phyloP scores from a whole-genome alignment of 805 yeast genomes.

The Ogataea polymorpha region DNA sequence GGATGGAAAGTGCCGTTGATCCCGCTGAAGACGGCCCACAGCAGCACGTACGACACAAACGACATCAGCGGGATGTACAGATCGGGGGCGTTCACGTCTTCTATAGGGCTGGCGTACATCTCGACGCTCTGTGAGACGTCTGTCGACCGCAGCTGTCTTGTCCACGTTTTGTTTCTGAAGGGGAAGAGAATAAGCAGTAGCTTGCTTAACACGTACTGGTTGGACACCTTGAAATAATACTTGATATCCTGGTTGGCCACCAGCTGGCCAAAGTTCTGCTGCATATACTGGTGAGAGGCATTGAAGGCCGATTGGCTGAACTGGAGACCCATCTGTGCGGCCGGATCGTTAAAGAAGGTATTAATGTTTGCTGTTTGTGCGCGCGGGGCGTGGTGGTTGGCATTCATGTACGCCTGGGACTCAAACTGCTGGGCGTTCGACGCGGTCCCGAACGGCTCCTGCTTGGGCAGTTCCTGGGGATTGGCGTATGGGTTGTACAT shows the following conservation, averaged over 20 bases:
- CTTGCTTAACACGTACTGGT: conserved; percentile 77
- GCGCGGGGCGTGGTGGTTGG: conserved; percentile 11
- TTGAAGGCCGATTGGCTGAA: conserved; percentile 82
- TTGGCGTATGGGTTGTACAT: conserved; percentile 48
- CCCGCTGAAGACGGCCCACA: conserved; percentile 84
- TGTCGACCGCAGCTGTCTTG: conserved; percentile 43
- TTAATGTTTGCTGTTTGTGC: conserved; percentile 24
- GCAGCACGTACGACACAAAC: conserved; percentile 76
- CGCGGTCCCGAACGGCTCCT: conserved; percentile 16
- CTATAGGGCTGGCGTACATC: conserved; percentile 68
- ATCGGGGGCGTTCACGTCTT: conserved; percentile 94
- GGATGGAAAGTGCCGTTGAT: conserved; percentile 90
- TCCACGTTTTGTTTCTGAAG: conserved; percentile 81
- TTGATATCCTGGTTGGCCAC: conserved; percentile 59
- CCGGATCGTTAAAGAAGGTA: conserved; percentile 68
- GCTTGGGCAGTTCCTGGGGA: conserved; percentile 17
- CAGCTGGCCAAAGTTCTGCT: conserved; percentile 59
- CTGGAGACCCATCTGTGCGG: conserved; percentile 81
- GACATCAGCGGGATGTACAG: conserved; percentile 96
- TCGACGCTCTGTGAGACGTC: conserved; percentile 36
- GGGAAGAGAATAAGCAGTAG: conserved; percentile 77
- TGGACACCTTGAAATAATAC: conserved; percentile 89
- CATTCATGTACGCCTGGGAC: conserved; percentile 15
- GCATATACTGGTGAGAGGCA: conserved; percentile 76
- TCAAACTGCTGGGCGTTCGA: conserved; percentile 23